A percentile compares a stretch with the other conserved stretches of the same genome.
These are phyloP conservation scores for Lagenaria siceraria DNA, from an alignment of 306 rosid genomes.

Conservation along the genomic window DNA sequence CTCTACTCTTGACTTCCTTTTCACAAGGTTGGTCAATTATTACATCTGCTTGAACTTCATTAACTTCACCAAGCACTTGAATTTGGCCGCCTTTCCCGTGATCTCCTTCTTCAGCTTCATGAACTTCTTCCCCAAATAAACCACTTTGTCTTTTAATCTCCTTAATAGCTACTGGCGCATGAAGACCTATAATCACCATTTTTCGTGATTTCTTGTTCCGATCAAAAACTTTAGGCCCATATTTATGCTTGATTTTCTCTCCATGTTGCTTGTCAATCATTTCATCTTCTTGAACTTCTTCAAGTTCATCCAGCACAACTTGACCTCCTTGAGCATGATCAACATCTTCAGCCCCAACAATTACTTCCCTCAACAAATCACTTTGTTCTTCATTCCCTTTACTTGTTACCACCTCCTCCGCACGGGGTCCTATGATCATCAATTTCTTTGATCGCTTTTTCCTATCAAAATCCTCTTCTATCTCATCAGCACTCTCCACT, in stretches of 20 bases:
- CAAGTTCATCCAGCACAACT: neutral
- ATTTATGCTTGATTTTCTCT: neutral
- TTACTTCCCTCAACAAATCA: neutral
- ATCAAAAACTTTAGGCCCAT: neutral
- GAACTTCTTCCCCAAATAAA: neutral
- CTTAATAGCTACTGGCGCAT: neutral
- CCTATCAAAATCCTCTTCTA: slow-evolving; percentile 1
- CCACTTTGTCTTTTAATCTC: neutral
- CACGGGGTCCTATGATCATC: neutral
- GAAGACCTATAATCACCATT: neutral
- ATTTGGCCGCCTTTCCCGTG: neutral
- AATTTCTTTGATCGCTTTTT: neutral
- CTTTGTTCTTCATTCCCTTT: slow-evolving; percentile 1
- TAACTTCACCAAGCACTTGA: neutral
- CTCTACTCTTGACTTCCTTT: neutral
- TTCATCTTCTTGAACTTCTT: neutral
- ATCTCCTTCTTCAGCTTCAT: neutral
- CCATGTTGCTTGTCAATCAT: slow-evolving; percentile 1
- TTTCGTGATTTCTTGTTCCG: neutral
- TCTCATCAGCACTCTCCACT: neutral
- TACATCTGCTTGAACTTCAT: neutral
- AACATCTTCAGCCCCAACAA: neutral
- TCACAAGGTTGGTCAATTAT: neutral
- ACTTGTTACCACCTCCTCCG: neutral
- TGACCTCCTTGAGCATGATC: neutral